A percentile compares a stretch with the other conserved stretches of the same genome.
Evolutionary conservation across 371 early-diverging fungal species (phyloP).

Genomic region (Saksenaea oblongispora): DNA sequence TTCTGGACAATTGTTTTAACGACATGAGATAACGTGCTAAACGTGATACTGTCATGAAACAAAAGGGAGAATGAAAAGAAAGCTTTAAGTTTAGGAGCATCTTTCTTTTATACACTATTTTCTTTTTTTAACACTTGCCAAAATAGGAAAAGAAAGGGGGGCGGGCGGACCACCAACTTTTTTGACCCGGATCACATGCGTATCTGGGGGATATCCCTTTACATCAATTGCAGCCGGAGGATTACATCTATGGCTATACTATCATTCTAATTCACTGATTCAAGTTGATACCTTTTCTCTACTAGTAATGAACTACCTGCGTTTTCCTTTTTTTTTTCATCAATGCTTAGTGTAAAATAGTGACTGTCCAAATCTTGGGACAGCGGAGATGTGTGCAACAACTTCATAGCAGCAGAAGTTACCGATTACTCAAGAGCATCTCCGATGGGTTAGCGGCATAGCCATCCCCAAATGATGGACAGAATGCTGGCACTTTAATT

Average conservation of each 20-base stretch:
- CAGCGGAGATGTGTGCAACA: no score
- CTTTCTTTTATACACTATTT: not conserved
- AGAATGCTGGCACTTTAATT: no score
- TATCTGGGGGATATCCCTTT: not conserved
- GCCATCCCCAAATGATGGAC: no score
- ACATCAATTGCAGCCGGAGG: not conserved
- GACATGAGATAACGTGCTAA: not conserved
- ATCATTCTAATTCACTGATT: not conserved
- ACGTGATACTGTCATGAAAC: not conserved
- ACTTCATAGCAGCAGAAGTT: no score
- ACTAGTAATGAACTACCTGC: no score
- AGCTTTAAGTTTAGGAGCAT: not conserved
- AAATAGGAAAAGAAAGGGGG: constrained; percentile 1
- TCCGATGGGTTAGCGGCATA: no score
- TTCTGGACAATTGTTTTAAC: constrained; percentile 5
- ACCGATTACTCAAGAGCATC: no score
- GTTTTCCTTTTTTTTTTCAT: no score
- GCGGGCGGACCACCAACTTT: constrained; percentile 5
- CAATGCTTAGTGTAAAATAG: no score
- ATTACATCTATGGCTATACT: not conserved
- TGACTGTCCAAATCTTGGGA: no score
- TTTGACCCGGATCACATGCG: not conserved
- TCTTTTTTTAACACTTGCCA: not conserved
- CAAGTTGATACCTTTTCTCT: not conserved
- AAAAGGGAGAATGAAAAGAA: constrained; percentile 1